These are phyloP conservation scores for Ceratocystis variospora DNA, from an alignment of 2,329 filamentous ascomycete genomes.

Conservation along the genomic window DNA sequence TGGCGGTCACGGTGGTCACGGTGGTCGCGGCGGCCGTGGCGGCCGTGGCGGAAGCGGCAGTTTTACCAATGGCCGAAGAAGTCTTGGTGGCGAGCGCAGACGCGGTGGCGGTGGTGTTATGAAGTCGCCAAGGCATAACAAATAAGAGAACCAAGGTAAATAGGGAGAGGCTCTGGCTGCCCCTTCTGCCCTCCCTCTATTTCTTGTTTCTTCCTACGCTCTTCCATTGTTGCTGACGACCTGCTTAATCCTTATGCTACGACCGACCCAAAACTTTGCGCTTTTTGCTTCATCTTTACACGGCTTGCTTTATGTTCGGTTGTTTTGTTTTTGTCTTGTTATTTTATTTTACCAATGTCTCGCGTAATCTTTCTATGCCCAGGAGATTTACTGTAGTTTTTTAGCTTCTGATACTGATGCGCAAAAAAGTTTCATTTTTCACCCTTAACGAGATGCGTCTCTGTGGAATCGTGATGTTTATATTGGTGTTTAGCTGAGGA, in stretches of 20 bases:
- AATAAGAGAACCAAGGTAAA: background rate
- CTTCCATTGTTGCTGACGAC: conserved; percentile 6
- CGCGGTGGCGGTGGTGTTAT: conserved; percentile 27
- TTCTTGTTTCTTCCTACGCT: conserved; percentile 4
- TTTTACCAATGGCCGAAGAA: conserved; percentile 34
- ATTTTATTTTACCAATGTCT: background rate
- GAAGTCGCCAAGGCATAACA: conserved; percentile 25
- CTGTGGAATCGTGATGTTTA: background rate
- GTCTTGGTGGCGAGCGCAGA: conserved; percentile 38
- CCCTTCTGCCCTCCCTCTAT: background rate
- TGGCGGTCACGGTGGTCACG: conserved; percentile 26
- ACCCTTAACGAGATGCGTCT: background rate
- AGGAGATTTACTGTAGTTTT: conserved; percentile 7
- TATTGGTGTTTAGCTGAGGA: background rate
- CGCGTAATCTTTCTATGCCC: conserved; percentile 6
- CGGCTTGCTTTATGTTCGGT: background rate
- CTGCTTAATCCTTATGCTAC: conserved; percentile 3
- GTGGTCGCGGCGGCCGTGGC: conserved; percentile 23
- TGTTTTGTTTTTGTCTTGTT: background rate
- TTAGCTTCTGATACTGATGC: background rate
- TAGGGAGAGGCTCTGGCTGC: background rate
- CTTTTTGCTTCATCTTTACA: conserved; percentile 3
- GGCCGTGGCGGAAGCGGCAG: conserved; percentile 36
- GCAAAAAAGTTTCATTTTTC: conserved; percentile 12
- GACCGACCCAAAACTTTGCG: background rate